A percentile compares a stretch with the other conserved stretches of the same genome.
These are phyloP conservation scores for Castanea mollissima DNA, from an alignment of 306 rosid genomes.

Conservation along the genomic window DNA sequence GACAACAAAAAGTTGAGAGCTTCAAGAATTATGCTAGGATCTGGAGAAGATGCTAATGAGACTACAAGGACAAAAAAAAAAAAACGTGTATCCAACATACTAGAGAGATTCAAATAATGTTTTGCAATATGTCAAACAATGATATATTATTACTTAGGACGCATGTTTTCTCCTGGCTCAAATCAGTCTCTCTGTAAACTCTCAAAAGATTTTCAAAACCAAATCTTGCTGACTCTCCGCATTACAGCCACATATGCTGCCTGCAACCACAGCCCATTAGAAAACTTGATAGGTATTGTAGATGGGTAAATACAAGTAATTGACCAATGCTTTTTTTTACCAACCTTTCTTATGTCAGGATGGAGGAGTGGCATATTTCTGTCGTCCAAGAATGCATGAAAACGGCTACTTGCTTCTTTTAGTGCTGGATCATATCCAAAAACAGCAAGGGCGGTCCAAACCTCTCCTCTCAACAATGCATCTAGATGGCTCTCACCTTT, in stretches of 20 bases:
- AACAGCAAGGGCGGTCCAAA: constrained; percentile 73
- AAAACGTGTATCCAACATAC: neutral
- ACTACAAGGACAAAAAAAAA: constrained; percentile 19
- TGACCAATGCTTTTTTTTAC: constrained; percentile 19
- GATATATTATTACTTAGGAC: constrained; percentile 55
- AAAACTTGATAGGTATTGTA: constrained; percentile 22
- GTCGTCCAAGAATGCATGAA: constrained; percentile 68
- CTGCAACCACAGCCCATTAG: constrained; percentile 46
- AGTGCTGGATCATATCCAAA: constrained; percentile 71
- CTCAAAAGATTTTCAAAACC: constrained; percentile 74
- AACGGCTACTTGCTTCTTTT: constrained; percentile 75
- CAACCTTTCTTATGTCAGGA: constrained; percentile 86
- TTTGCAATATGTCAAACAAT: neutral
- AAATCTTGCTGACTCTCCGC: constrained; percentile 49
- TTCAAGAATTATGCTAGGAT: constrained; percentile 45
- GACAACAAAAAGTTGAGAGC: constrained; percentile 45
- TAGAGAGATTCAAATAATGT: neutral
- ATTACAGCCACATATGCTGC: constrained; percentile 86
- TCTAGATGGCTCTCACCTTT: constrained; percentile 57
- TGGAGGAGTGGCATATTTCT: constrained; percentile 81
- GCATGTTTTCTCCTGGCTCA: constrained; percentile 88
- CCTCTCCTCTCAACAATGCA: constrained; percentile 92
- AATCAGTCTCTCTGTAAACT: constrained; percentile 78
- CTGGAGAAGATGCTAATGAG: constrained; percentile 41
- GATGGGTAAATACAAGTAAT: neutral